Percentiles rank a stretch among this genome's conserved stretches.
phyloP scores from a whole-genome alignment of 768 basidiomycete species.

The Pholiota microspora region DNA sequence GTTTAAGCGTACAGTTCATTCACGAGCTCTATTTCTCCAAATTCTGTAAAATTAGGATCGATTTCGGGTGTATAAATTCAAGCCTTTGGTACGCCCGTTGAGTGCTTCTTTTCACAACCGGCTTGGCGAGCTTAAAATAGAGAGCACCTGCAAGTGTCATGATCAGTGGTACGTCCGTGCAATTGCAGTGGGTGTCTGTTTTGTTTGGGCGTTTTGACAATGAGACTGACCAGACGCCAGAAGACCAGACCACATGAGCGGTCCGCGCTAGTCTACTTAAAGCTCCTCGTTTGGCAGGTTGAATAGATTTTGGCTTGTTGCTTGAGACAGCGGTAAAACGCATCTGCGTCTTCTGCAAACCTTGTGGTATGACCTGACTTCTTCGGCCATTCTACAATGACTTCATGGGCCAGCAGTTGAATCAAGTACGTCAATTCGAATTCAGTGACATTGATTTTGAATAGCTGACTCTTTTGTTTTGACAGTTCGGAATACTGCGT shows the following conservation, averaged over 20 bases:
- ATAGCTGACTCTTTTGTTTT: neutral
- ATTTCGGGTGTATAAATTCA: neutral
- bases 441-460: neutral
- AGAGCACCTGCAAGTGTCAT: neutral
- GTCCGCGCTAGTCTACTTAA: neutral
- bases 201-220: too few species aligned
- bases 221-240: too few species aligned
- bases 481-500: neutral
- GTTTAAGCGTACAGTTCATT: neutral
- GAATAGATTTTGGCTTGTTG: neutral
- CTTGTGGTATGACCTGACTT: neutral
- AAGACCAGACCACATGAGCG: neutral
- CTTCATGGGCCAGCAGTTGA: neutral
- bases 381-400: neutral
- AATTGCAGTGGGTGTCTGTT: neutral
- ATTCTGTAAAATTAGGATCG: neutral
- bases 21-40: neutral
- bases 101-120: neutral
- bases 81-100: neutral
- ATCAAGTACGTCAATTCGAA: neutral
- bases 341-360: neutral
- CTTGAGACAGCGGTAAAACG: neutral
- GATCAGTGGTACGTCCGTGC: too few species aligned
- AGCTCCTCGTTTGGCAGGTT: neutral
- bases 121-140: neutral